These are phyloP conservation scores for Oldenlandia corymbosa DNA, from an alignment of 257 asterid species.

Conservation along the genomic window DNA sequence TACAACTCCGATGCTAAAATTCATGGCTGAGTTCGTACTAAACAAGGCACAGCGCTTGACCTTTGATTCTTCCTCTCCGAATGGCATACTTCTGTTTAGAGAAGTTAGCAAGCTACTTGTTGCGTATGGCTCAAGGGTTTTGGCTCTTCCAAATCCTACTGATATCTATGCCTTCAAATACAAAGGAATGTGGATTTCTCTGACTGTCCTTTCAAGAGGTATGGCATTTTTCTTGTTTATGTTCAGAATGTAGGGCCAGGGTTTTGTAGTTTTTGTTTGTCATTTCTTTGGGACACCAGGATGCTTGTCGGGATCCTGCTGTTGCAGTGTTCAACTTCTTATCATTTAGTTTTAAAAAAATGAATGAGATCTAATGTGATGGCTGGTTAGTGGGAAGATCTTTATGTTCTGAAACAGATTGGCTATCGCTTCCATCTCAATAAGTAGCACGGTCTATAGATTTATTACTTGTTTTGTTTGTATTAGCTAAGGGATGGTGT, in stretches of 20 bases:
- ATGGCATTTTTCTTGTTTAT: constrained; percentile 16
- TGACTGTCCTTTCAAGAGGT: constrained; percentile 86
- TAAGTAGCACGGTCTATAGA: too few species aligned
- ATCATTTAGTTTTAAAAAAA: too few species aligned
- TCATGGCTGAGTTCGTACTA: constrained; percentile 88
- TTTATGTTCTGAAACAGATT: too few species aligned
- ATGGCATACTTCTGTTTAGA: constrained; percentile 94
- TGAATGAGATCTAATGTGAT: neutral
- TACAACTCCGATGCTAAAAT: constrained; percentile 88
- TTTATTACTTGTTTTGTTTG: too few species aligned
- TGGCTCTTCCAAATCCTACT: constrained; percentile 64
- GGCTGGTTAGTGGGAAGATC: neutral
- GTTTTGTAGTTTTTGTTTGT: neutral
- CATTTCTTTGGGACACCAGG: neutral
- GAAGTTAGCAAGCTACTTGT: constrained; percentile 96
- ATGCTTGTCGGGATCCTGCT: neutral
- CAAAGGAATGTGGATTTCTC: constrained; percentile 95
- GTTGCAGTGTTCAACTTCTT: neutral
- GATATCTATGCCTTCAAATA: constrained; percentile 89
- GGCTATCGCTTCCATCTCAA: too few species aligned
- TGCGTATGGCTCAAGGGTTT: constrained; percentile 80
- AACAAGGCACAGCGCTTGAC: constrained; percentile 92
- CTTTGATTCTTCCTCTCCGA: constrained; percentile 93
- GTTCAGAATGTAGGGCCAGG: constrained; percentile 12
- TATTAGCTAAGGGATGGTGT: too few species aligned